phyloP scores from a whole-genome alignment of 495 filamentous ascomycete species.

The Aspergillus wentii region DNA sequence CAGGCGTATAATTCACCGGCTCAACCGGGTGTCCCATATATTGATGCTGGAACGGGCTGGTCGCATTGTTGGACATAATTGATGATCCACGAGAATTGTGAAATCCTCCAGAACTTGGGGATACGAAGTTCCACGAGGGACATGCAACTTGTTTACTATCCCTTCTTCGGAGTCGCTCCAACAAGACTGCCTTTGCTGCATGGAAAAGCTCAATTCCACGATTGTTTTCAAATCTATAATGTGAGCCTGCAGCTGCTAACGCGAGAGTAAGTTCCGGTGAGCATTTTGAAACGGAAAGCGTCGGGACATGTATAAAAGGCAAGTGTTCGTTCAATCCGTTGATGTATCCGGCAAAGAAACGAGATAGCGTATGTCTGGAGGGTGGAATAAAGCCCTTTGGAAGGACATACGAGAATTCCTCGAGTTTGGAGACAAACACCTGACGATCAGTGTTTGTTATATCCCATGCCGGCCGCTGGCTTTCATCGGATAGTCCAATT shows the following conservation, averaged over 20 bases:
- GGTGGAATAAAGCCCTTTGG: conserved; percentile 61
- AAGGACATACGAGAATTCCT: conserved; percentile 62
- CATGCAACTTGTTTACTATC: conserved; percentile 42
- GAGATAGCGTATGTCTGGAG: conserved; percentile 40
- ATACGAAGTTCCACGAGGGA: conserved; percentile 39
- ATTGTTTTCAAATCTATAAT: conserved; percentile 61
- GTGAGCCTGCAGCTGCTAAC: conserved; percentile 44
- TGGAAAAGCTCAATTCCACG: conserved; percentile 67
- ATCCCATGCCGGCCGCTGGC: conserved; percentile 54
- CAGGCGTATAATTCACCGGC: conserved; percentile 29
- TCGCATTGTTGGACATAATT: conserved; percentile 32
- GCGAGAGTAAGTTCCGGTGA: conserved; percentile 44
- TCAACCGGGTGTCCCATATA: conserved; percentile 27
- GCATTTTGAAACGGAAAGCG: conserved; percentile 39
- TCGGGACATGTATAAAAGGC: conserved; percentile 46
- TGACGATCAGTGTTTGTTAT: conserved; percentile 60
- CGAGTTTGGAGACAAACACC: conserved; percentile 56
- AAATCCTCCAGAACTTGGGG: conserved; percentile 30
- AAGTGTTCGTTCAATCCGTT: conserved; percentile 46
- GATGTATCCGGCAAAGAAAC: conserved; percentile 46
- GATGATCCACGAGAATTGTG: conserved; percentile 37
- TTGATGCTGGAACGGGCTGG: conserved; percentile 38
- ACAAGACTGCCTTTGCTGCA: conserved; percentile 47
- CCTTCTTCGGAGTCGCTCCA: conserved; percentile 42
- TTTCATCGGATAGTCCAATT: conserved; percentile 39